Percentiles rank a stretch among this genome's conserved stretches.
phyloP scores from a whole-genome alignment of 495 filamentous ascomycete genomes.

The Penicilliopsis zonata region DNA sequence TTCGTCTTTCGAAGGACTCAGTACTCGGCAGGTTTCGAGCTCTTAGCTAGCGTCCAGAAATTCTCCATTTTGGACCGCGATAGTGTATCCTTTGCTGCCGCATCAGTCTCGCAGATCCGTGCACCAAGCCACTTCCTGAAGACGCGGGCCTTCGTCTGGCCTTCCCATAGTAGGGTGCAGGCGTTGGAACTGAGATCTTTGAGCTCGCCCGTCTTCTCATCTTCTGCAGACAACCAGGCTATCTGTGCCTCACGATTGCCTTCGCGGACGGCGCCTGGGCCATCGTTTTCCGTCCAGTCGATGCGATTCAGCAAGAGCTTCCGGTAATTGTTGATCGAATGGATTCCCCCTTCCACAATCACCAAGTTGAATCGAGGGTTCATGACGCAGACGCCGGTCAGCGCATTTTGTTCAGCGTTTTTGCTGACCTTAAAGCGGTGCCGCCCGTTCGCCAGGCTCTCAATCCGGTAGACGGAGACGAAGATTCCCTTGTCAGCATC shows the following conservation, averaged over 20 bases:
- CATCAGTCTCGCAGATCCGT: slow-evolving; percentile 79
- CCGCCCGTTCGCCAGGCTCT: slow-evolving; percentile 75
- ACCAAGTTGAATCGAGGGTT: slow-evolving; percentile 79
- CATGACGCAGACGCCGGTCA: slow-evolving; percentile 82
- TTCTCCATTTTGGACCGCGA: slow-evolving; percentile 79
- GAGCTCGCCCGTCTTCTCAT: slow-evolving; percentile 59
- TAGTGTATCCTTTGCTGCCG: slow-evolving; percentile 71
- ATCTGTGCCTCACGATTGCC: slow-evolving; percentile 48
- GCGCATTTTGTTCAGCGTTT: slow-evolving; percentile 76
- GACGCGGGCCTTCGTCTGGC: slow-evolving; percentile 59
- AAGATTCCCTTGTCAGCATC: slow-evolving; percentile 78
- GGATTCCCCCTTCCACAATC: slow-evolving; percentile 80
- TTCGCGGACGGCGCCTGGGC: slow-evolving; percentile 49
- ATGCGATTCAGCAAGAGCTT: slow-evolving; percentile 89
- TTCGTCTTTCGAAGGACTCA: too few relatives aligned
- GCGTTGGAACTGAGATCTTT: slow-evolving; percentile 72
- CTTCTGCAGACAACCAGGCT: slow-evolving; percentile 64
- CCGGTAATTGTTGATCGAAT: slow-evolving; percentile 68
- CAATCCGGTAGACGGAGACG: slow-evolving; percentile 77
- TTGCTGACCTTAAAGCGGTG: slow-evolving; percentile 87
- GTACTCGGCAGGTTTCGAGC: slow-evolving; percentile 29
- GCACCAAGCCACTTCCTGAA: slow-evolving; percentile 76
- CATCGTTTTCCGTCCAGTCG: slow-evolving; percentile 83
- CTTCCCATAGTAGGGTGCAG: slow-evolving; percentile 77
- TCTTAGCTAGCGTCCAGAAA: slow-evolving; percentile 93